Conservation (phyloP, 805 yeast genomes). For the Saccharomycopsis oosterbeekiorum region DNA sequence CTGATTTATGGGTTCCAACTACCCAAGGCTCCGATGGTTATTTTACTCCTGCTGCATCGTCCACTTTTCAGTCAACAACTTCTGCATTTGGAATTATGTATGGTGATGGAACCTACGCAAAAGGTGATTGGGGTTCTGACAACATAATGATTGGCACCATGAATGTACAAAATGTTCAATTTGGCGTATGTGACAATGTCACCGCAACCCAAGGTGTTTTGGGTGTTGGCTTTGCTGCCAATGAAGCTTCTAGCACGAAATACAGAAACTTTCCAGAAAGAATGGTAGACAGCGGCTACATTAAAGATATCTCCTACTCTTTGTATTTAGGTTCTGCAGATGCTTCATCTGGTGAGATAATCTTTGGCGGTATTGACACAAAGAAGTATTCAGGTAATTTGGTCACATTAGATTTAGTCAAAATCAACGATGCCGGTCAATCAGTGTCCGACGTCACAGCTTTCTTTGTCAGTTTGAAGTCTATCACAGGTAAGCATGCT, state of each 20-base stretch:
- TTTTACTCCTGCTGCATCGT: not conserved
- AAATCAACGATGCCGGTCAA: slow-evolving; percentile 5
- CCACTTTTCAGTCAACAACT: not conserved
- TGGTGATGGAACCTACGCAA: slow-evolving; percentile 16
- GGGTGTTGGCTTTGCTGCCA: slow-evolving; percentile 12
- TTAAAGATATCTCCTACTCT: slow-evolving; percentile 7
- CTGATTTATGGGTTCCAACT: slow-evolving; percentile 25
- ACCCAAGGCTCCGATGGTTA: not conserved
- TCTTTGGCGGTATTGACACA: slow-evolving; percentile 15
- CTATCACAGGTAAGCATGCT: slow-evolving; percentile 1
- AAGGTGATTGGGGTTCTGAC: slow-evolving; percentile 15
- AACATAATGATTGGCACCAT: slow-evolving; percentile 4
- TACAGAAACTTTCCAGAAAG: slow-evolving; percentile 11
- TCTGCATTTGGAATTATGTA: slow-evolving; percentile 3
- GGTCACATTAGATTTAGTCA: slow-evolving; percentile 3
- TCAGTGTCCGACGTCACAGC: slow-evolving; percentile 1
- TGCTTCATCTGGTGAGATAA: slow-evolving; percentile 6
- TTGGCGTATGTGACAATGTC: slow-evolving; percentile 23
- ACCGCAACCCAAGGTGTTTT: slow-evolving; percentile 8
- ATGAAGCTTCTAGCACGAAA: slow-evolving; percentile 5
- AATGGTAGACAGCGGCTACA: slow-evolving; percentile 3
- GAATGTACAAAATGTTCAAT: not conserved
- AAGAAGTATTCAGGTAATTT: slow-evolving; percentile 8
- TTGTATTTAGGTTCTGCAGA: slow-evolving; percentile 6
- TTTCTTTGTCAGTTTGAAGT: slow-evolving; percentile 20